Base-by-base conservation (phyloP, 208 protist species). In the Leishmania aethiopica region DNA sequence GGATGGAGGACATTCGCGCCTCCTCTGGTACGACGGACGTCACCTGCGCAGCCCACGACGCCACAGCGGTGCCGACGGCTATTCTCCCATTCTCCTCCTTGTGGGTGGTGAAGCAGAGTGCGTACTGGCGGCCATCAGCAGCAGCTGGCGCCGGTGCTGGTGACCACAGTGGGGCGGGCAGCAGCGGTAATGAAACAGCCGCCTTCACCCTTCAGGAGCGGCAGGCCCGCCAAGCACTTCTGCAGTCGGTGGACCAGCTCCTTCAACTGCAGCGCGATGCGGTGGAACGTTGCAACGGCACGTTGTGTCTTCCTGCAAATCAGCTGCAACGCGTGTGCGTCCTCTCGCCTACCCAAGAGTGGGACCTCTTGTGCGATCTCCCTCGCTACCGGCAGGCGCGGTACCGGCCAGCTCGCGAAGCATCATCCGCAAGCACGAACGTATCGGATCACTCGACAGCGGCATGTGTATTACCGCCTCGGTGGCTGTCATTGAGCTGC, bases 141-240 rank as follows among this genome's bases (percentile, higher is more conserved):
- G n/a, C 51, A 35, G 13, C 62, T 47, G 53, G 35, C 5, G 47
- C 47, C 11, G 49, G 59, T 78, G 57, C 19, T 62, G 10, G 11
- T 17, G 35, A 64, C 45, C 47, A n/a, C 51, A 57, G 47, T 42
- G 73, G 73, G 13, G 47, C 32, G 35, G 17, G 35, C 73, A 62
- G 49, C 73, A 77, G 11, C 51, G 8, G 47, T 57, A 51, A 62
- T 25, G 37, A 35, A 78, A 78, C 57, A 32, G 7, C 57, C 17
- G 1, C 83, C 35, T 79, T 88, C 22, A 93, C 91, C 1, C 78
- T 95, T 49, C 94, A 97, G 55, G 92, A 94, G 74, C 94, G 94
- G n/a, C 84, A 82, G 28, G 89, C 90, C 8, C 86, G 92, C 40
- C 85, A 91, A 42, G 75, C 89, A 7, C 77, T 90, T 72, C 76